Percentiles rank a stretch among this genome's conserved stretches.
These are phyloP conservation scores for Rhodotorula sp. DNA, from an alignment of 1,284 basidiomycete species.

Conservation along the genomic window DNA sequence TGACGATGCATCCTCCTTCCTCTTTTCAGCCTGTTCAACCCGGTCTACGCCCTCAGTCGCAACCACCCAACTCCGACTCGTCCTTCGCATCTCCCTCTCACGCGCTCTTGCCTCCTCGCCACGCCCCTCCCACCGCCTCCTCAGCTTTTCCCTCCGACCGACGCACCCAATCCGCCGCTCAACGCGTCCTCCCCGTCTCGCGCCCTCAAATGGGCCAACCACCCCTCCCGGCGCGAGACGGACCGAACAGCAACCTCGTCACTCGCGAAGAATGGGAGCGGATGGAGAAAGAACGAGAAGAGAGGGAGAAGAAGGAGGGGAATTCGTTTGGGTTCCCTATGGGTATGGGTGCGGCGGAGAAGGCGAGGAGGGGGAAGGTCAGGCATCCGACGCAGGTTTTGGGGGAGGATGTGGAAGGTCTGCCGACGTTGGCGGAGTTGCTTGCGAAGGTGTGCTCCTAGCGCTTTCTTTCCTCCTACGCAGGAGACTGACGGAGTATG, in stretches of 20 bases:
- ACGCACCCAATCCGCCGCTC: too few species aligned
- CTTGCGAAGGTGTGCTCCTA: conserved; percentile 3
- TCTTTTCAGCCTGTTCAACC: too few species aligned
- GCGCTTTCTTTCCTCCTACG: not conserved
- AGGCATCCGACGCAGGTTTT: not conserved
- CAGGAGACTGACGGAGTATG: too few species aligned
- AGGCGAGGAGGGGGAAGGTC: not conserved
- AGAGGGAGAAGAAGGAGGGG: not conserved
- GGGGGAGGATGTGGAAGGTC: conserved; percentile 4
- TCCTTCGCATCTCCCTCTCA: not conserved
- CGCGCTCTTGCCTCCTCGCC: too few species aligned
- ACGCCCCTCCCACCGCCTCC: too few species aligned
- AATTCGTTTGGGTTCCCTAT: not conserved
- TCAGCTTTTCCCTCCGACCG: too few species aligned
- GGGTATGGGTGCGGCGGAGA: not conserved
- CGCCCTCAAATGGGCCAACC: too few species aligned
- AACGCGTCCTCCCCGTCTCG: too few species aligned
- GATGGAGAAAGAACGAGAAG: not conserved
- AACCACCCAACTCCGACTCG: too few species aligned
- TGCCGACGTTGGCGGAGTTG: conserved; percentile 1
- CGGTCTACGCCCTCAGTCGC: too few species aligned
- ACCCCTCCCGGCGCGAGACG: too few species aligned
- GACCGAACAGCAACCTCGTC: not conserved
- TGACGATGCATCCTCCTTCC: too few species aligned
- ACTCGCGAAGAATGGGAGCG: conserved; percentile 3